These are phyloP conservation scores for Asterophora lycoperdoides DNA, from an alignment of 768 basidiomycete genomes.

Conservation along the genomic window DNA sequence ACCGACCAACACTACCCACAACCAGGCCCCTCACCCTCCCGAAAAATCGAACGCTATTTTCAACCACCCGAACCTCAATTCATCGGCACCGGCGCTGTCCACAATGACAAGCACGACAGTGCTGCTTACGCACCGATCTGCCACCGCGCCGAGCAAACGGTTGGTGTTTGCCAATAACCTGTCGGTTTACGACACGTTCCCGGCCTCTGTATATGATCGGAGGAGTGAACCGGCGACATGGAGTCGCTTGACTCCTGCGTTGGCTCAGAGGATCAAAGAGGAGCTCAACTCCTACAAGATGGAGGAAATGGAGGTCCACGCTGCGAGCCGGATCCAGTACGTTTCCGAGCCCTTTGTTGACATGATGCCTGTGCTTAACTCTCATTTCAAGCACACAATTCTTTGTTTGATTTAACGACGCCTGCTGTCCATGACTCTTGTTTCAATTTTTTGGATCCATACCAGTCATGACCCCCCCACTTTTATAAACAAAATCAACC, in stretches of 20 bases:
- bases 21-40: constrained; percentile 28
- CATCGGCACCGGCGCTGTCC: constrained; percentile 84
- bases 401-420: constrained; percentile 58
- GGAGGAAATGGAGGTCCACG: constrained; percentile 99
- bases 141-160: constrained; percentile 65
- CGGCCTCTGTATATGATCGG: constrained; percentile 85
- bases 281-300: constrained; percentile 98
- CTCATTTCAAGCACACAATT: constrained; percentile 66
- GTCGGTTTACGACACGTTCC: constrained; percentile 97
- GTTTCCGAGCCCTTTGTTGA: constrained; percentile 28
- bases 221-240: constrained; percentile 96
- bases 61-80: constrained; percentile 78
- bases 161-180: constrained; percentile 89
- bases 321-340: constrained; percentile 85
- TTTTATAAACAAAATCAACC: constrained; percentile 21
- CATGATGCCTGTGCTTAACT: constrained; percentile 3
- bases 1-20: constrained; percentile 23
- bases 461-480: constrained; percentile 9
- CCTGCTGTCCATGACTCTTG: constrained; percentile 13
- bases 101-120: constrained; percentile 45
- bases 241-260: constrained; percentile 89
- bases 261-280: constrained; percentile 97
- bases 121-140: constrained; percentile 65
- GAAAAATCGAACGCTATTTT: constrained; percentile 57
- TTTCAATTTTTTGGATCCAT: constrained; percentile 29